A percentile compares a stretch with the other conserved stretches of the same genome.
These are phyloP conservation scores for Multifurca ochricompacta DNA, from an alignment of 768 basidiomycete genomes.

Conservation along the genomic window DNA sequence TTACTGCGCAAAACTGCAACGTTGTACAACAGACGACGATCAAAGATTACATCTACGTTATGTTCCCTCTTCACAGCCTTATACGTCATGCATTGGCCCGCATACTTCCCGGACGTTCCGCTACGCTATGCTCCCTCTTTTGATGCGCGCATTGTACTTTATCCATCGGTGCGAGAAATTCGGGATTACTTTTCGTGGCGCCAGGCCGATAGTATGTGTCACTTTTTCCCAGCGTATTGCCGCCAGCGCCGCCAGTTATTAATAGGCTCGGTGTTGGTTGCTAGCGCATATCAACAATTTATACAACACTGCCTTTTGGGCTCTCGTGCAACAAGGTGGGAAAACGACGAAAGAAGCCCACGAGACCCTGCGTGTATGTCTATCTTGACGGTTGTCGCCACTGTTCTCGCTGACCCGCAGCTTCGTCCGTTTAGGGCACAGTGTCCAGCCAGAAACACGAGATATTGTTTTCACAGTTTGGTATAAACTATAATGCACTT, in stretches of 20 bases:
- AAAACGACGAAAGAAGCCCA: slow-evolving; percentile 77
- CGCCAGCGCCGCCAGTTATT: background rate
- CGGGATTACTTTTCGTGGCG: slow-evolving; percentile 95
- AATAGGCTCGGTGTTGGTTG: slow-evolving; percentile 12
- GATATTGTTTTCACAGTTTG: slow-evolving; percentile 73
- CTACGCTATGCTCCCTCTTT: slow-evolving; percentile 85
- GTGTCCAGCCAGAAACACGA: slow-evolving; percentile 88
- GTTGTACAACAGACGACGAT: slow-evolving; percentile 77
- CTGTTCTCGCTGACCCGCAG: background rate
- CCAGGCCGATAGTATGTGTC: slow-evolving; percentile 84
- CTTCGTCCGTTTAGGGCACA: slow-evolving; percentile 54
- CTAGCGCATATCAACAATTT: slow-evolving; percentile 96
- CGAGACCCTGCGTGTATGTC: slow-evolving; percentile 58
- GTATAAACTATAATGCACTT: slow-evolving; percentile 81
- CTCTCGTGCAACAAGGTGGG: slow-evolving; percentile 77
- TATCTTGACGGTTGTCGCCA: background rate
- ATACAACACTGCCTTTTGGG: slow-evolving; percentile 96
- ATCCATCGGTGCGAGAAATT: slow-evolving; percentile 64
- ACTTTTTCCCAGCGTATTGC: background rate
- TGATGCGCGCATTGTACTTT: slow-evolving; percentile 80
- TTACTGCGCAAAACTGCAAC: slow-evolving; percentile 67
- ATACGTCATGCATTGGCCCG: slow-evolving; percentile 81
- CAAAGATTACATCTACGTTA: slow-evolving; percentile 80
- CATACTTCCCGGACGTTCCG: slow-evolving; percentile 64
- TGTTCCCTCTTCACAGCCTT: slow-evolving; percentile 86